Evolutionary conservation across 495 filamentous ascomycete genomes (phyloP).

Genomic region (Tuber calosporum): DNA sequence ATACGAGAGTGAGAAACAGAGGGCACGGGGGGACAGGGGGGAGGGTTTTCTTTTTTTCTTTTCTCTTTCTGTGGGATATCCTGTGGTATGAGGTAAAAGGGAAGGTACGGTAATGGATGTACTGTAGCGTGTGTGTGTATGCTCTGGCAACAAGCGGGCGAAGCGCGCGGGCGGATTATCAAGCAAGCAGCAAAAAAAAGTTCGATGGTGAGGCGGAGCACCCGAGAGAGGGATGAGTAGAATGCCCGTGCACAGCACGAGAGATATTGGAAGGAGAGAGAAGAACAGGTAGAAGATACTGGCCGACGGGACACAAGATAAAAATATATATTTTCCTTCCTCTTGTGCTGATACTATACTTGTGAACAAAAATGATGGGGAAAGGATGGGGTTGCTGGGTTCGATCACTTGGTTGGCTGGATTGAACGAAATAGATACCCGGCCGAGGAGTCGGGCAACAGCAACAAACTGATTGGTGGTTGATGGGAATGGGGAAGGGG

Average conservation of each 20-base stretch:
- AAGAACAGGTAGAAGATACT: not conserved
- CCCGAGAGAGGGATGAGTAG: not conserved
- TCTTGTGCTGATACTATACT: not conserved
- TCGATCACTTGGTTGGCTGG: not conserved
- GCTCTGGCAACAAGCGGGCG: not conserved
- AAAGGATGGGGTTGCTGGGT: not conserved
- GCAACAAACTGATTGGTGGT: not conserved
- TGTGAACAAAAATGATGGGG: not conserved
- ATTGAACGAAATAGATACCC: not conserved
- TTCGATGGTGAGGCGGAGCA: not conserved
- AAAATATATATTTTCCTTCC: not conserved
- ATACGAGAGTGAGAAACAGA: not conserved
- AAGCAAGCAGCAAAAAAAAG: not conserved
- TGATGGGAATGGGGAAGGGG: not conserved
- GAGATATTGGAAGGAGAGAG: not conserved
- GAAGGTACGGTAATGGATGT: not conserved
- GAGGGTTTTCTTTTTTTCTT: not conserved
- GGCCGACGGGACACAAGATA: not conserved
- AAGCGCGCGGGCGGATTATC: slow-evolving; percentile 1
- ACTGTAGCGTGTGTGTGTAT: not conserved
- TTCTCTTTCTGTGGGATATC: not conserved
- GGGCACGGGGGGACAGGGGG: not conserved
- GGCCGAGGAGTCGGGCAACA: not conserved
- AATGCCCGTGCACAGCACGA: not conserved
- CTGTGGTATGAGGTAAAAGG: not conserved